These are phyloP conservation scores for Talaromyces stipitatus DNA, from an alignment of 495 filamentous ascomycete species.

Conservation along the genomic window DNA sequence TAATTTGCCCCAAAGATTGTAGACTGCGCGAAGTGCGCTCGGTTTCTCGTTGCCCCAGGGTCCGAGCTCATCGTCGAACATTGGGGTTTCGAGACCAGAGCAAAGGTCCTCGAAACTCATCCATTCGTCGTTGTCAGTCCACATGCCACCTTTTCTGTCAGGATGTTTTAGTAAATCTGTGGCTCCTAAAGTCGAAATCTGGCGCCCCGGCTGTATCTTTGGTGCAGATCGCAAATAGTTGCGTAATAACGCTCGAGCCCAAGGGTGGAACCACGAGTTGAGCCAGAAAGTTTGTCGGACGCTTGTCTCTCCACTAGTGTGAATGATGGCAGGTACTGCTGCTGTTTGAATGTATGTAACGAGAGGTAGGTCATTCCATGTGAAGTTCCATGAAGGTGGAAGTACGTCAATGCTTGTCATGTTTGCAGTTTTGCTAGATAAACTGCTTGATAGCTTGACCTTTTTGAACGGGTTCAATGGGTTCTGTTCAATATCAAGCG, in stretches of 20 bases:
- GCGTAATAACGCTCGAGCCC: conserved; percentile 43
- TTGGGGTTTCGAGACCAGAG: conserved; percentile 35
- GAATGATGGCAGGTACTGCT: conserved; percentile 40
- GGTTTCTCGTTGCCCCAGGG: conserved; percentile 53
- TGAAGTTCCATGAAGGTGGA: conserved; percentile 23
- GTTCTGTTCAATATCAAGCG: conserved; percentile 28
- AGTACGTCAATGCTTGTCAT: conserved; percentile 37
- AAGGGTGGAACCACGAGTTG: conserved; percentile 50
- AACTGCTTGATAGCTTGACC: conserved; percentile 21
- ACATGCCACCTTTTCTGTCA: conserved; percentile 51
- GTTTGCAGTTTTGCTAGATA: conserved; percentile 27
- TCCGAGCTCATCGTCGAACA: conserved; percentile 41
- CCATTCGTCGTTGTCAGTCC: conserved; percentile 50
- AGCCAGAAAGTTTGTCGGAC: conserved; percentile 42
- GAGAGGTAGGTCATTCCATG: conserved; percentile 44
- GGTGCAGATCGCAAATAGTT: conserved; percentile 40
- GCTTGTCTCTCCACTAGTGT: conserved; percentile 40
- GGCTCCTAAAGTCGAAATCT: conserved; percentile 39
- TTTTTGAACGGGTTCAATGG: conserved; percentile 33
- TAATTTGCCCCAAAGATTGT: conserved; percentile 35
- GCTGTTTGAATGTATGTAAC: conserved; percentile 46
- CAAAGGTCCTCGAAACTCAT: conserved; percentile 48
- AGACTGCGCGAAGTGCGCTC: conserved; percentile 50
- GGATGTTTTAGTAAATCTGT: conserved; percentile 46
- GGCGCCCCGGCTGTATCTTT: conserved; percentile 30